phyloP scores from a whole-genome alignment of 202 grass and related monocot species.

The Dendrocalamus latiflorus region DNA sequence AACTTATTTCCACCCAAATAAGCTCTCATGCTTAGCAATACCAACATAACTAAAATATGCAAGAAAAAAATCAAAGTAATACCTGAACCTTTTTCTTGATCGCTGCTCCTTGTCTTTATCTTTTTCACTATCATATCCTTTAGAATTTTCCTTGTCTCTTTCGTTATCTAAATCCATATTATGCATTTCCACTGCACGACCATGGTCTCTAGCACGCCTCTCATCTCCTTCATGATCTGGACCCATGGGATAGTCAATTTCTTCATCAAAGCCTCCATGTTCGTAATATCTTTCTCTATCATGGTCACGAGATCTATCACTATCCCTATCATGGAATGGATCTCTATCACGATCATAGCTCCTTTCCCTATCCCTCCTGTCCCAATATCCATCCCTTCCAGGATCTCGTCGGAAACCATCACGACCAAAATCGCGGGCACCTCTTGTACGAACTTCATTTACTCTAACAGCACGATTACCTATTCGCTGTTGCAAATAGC shows the following conservation, averaged over 20 bases:
- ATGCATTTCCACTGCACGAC: slow-evolving; percentile 30
- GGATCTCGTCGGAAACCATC: slow-evolving; percentile 67
- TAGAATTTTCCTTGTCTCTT: slow-evolving; percentile 40
- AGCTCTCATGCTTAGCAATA: neutral
- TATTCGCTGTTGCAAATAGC: slow-evolving; percentile 54
- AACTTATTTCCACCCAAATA: neutral
- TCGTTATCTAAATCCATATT: slow-evolving; percentile 57
- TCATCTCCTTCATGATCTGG: slow-evolving; percentile 58
- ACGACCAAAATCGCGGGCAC: slow-evolving; percentile 47
- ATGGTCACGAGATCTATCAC: slow-evolving; percentile 55
- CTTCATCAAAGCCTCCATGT: slow-evolving; percentile 43
- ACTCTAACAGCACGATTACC: slow-evolving; percentile 72
- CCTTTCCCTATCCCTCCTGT: slow-evolving; percentile 64
- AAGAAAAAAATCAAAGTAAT: slow-evolving; percentile 19
- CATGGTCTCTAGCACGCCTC: slow-evolving; percentile 38
- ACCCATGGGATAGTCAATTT: slow-evolving; percentile 52
- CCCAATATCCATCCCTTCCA: slow-evolving; percentile 60
- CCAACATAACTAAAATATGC: slow-evolving; percentile 18
- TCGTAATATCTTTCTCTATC: slow-evolving; percentile 76
- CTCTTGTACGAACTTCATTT: slow-evolving; percentile 81
- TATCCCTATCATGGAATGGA: slow-evolving; percentile 53
- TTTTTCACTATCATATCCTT: slow-evolving; percentile 41
- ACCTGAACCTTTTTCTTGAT: slow-evolving; percentile 56
- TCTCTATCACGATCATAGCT: slow-evolving; percentile 64
- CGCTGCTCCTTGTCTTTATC: slow-evolving; percentile 55